Evolutionary conservation across 116 monocot species (phyloP).

Genomic region (Phalaenopsis hybrid): DNA sequence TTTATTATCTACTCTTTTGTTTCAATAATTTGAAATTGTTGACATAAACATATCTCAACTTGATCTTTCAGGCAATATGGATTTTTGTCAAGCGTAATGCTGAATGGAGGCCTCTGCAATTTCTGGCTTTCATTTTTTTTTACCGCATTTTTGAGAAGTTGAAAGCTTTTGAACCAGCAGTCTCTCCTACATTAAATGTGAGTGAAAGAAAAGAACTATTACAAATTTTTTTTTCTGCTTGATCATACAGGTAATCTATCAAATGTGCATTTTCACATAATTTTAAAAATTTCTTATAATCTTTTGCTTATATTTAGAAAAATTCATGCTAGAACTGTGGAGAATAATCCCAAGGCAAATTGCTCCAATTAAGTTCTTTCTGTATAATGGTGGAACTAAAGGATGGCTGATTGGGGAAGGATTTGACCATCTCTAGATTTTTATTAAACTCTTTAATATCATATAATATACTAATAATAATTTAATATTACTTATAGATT

Average conservation of each 20-base stretch:
- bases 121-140: constrained; percentile 70
- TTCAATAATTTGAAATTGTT: background rate
- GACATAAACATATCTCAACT: background rate
- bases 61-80: constrained; percentile 54
- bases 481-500: no score
- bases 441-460: no score
- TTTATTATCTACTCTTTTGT: background rate
- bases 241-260: background rate
- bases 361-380: background rate
- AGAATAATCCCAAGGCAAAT: no score
- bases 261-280: no score
- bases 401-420: no score
- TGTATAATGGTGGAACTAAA: no score
- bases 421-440: no score
- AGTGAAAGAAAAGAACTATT: constrained; percentile 14
- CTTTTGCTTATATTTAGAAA: background rate
- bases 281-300: background rate
- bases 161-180: constrained; percentile 68
- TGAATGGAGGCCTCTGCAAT: constrained; percentile 92
- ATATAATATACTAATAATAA: no score
- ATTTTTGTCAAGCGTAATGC: constrained; percentile 53
- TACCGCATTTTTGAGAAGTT: constrained; percentile 95
- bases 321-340: background rate
- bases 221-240: background rate
- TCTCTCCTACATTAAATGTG: constrained; percentile 52